A percentile compares a stretch with the other conserved stretches of the same genome.
Conservation (phyloP, 1,284 basidiomycete genomes). For the Fomitopsis betulina region DNA sequence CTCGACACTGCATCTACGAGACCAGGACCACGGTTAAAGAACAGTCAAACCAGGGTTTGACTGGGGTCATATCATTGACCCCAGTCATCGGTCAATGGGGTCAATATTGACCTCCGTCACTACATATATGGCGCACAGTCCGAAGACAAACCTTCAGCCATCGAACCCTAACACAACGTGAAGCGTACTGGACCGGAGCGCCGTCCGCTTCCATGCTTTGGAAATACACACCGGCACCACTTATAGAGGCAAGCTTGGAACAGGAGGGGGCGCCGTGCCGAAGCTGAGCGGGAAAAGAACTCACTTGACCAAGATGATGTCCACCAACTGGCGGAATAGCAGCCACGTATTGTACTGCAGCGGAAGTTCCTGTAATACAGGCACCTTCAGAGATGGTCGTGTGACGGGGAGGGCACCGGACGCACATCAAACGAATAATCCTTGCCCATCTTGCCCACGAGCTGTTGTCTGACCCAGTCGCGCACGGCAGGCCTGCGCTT, state of each 20-base stretch:
- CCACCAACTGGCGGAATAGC: constrained; percentile 88
- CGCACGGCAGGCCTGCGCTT: constrained; percentile 59
- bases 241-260: neutral
- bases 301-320: constrained; percentile 93
- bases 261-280: neutral
- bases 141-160: neutral
- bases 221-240: neutral
- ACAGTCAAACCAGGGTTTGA: constrained; percentile 8
- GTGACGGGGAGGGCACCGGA: constrained; percentile 14
- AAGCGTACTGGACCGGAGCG: neutral
- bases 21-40: neutral
- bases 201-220: neutral
- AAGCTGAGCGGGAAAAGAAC: constrained; percentile 22
- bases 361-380: constrained; percentile 57
- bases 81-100: too few species aligned
- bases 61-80: too few species aligned
- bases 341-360: constrained; percentile 90
- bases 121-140: too few species aligned
- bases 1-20: too few species aligned
- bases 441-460: constrained; percentile 90
- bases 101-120: neutral
- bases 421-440: constrained; percentile 90
- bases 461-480: constrained; percentile 82
- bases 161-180: neutral
- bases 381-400: constrained; percentile 13